Evolutionary conservation across 2,329 filamentous ascomycete species (phyloP), one percentile per base, ranked within the genome.

Genomic region (Pseudogymnoascus sp.): DNA sequence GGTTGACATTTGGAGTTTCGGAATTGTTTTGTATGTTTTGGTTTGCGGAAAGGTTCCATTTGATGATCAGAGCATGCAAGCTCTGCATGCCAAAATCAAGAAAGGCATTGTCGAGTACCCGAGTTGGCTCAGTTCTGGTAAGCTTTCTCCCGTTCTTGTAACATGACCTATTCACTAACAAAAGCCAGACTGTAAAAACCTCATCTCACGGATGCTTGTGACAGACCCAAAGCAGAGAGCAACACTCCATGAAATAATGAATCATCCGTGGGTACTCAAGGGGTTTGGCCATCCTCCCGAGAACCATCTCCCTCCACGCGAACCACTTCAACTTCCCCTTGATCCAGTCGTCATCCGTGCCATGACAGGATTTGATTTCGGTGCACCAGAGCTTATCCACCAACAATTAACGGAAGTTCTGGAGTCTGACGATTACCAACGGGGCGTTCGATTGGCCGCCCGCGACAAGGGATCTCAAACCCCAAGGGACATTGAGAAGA

Each of bases 361-460:
- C 68, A 99, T 99, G 94, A 95, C 92, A 23, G 94, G 94, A 2
- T 99, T 99, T 74, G 96, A 97, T 74, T 99, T 97, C 77, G 94
- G 94, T 0, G 83, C 91, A 0, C 83, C 91, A 1, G 92, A 97
- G 61, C 84, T 85, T 63, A 97, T 99, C 71, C 87, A 84, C 63
- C 78, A 84, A 2, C 91, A 97, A 72, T 82, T 99, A 45, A 90
- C 86, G 8, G 90, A 89, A 66, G 84, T 92, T n/a, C 83, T 99
- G 64, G 90, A 95, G 69, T 97, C 92, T 0, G 92, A 96, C 6
- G 93, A 97, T 41, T 99, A 99, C 69, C 91, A 96, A 70, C 85
- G 87, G 63, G 92, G 91, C 5, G 81, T 96, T n/a, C 84, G 86
- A 62, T 77, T 87, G 11, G 83, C 85, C 38, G 85, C 85, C 69